These are phyloP conservation scores for Evernia prunastri DNA, from an alignment of 495 filamentous ascomycete genomes.

Conservation along the genomic window DNA sequence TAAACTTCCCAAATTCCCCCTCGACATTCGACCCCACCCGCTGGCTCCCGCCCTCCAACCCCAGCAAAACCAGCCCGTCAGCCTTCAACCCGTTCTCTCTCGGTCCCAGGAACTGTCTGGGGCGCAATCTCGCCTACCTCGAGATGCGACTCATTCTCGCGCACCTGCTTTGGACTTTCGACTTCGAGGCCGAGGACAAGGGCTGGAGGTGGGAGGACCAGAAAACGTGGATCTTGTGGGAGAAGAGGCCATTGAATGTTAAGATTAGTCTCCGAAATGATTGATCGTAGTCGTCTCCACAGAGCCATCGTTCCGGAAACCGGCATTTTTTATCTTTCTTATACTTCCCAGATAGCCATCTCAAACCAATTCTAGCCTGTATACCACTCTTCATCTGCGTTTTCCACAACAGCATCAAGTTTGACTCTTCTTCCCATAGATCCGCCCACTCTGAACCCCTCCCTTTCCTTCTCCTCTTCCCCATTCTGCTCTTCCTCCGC, in stretches of 20 bases:
- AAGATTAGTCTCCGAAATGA: constrained; percentile 8
- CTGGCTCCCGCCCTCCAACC: neutral
- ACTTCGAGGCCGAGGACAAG: constrained; percentile 38
- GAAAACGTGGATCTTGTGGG: constrained; percentile 37
- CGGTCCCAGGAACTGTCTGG: constrained; percentile 5
- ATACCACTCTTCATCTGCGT: no score
- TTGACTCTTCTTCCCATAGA: no score
- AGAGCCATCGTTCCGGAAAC: no score
- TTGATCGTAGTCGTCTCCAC: neutral
- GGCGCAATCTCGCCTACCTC: constrained; percentile 35
- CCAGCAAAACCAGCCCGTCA: neutral
- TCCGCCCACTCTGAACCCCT: no score
- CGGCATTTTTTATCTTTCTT: no score
- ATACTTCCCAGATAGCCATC: no score
- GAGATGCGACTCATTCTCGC: constrained; percentile 43
- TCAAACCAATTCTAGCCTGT: no score
- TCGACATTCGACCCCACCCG: constrained; percentile 21
- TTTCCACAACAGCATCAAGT: no score
- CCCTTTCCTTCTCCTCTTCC: no score
- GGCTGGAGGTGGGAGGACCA: constrained; percentile 36
- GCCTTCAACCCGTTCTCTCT: constrained; percentile 1
- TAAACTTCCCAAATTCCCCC: constrained; percentile 21
- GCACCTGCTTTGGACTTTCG: constrained; percentile 42
- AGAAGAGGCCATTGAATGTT: constrained; percentile 24
- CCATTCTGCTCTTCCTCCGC: no score